Evolutionary conservation across 257 asterid species (phyloP).

Genomic region (Ehretia macrophylla): DNA sequence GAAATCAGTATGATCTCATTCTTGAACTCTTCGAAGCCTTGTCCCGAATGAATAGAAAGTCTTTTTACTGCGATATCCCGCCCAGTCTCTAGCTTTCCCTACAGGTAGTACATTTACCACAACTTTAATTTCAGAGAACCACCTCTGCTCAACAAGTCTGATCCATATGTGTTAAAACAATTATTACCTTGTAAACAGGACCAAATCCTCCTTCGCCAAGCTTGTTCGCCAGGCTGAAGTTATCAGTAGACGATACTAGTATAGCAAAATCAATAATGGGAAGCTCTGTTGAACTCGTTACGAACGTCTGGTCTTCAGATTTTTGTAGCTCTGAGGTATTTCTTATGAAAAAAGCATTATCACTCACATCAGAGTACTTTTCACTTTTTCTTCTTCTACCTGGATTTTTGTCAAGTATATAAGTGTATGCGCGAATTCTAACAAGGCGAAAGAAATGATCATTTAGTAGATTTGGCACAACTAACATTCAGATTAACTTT

Average conservation of each 20-base stretch:
- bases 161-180: neutral
- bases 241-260: slow-evolving; percentile 19
- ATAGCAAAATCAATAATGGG: slow-evolving; percentile 16
- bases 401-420: neutral
- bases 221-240: slow-evolving; percentile 20
- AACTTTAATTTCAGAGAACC: neutral
- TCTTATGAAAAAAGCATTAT: neutral
- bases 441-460: neutral
- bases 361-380: neutral
- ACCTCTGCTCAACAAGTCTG: neutral
- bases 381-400: neutral
- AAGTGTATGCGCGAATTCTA: neutral
- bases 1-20: slow-evolving; percentile 29
- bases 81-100: slow-evolving; percentile 25
- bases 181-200: slow-evolving; percentile 23
- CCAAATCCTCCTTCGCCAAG: slow-evolving; percentile 33
- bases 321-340: slow-evolving; percentile 7
- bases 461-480: neutral
- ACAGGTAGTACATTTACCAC: neutral
- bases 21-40: slow-evolving; percentile 30
- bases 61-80: slow-evolving; percentile 33
- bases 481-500: too few relatives aligned
- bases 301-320: slow-evolving; percentile 3
- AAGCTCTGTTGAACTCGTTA: slow-evolving; percentile 13
- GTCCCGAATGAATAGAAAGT: slow-evolving; percentile 31